Percentiles rank a stretch among this genome's conserved stretches.
phyloP scores from a whole-genome alignment of 2,329 filamentous ascomycete genomes.

The Coleophoma cylindrospora region DNA sequence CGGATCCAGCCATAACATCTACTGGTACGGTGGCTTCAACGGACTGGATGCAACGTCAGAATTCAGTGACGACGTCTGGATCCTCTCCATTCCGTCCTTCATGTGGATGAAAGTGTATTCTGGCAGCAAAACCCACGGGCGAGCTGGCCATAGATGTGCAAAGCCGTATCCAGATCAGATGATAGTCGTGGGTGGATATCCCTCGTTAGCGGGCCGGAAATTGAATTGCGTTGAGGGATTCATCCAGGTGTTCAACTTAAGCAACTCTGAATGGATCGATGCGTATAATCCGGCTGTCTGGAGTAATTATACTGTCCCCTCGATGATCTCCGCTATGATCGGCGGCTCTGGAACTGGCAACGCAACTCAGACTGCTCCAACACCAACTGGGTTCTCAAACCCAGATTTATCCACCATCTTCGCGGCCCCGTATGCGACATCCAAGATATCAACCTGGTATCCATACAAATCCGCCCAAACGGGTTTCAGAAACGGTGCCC shows the following conservation, averaged over 20 bases:
- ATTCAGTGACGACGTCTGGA: slow-evolving; percentile 70
- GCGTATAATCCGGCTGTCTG: slow-evolving; percentile 60
- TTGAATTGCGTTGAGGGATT: slow-evolving; percentile 41
- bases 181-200: slow-evolving; percentile 62
- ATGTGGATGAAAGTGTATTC: slow-evolving; percentile 62
- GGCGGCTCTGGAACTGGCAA: slow-evolving; percentile 53
- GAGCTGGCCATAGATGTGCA: slow-evolving; percentile 64
- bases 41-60: slow-evolving; percentile 33
- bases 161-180: slow-evolving; percentile 65
- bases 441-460: slow-evolving; percentile 51
- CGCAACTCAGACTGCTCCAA: slow-evolving; percentile 59
- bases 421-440: slow-evolving; percentile 42
- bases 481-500: too few relatives aligned
- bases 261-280: slow-evolving; percentile 61
- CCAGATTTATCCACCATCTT: slow-evolving; percentile 46
- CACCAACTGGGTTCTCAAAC: slow-evolving; percentile 49
- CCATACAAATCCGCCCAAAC: slow-evolving; percentile 34
- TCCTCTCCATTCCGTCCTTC: slow-evolving; percentile 64
- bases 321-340: slow-evolving; percentile 52
- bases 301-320: slow-evolving; percentile 60
- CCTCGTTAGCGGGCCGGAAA: slow-evolving; percentile 20
- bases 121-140: slow-evolving; percentile 40
- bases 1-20: slow-evolving; percentile 70
- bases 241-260: slow-evolving; percentile 68
- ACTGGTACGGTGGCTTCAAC: slow-evolving; percentile 68